Conservation (phyloP, 2,329 filamentous ascomycete genomes). For the Ophiocordyceps camponoti-floridani region DNA sequence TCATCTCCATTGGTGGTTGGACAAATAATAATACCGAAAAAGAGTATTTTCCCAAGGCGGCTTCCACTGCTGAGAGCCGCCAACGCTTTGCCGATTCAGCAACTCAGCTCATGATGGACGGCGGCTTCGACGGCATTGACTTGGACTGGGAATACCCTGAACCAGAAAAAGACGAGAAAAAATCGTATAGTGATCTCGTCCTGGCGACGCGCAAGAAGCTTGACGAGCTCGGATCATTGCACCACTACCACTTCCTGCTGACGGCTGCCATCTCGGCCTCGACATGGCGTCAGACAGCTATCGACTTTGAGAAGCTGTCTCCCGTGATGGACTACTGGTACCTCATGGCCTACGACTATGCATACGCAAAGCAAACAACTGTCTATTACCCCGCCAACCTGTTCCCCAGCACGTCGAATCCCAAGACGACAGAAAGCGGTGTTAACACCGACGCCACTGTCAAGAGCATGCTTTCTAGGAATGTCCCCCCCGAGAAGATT, state of each 20-base stretch:
- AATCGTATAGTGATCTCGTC: not conserved
- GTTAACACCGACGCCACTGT: not conserved
- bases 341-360: slow-evolving; percentile 1
- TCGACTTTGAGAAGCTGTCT: not conserved
- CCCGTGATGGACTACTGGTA: not conserved
- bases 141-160: not conserved
- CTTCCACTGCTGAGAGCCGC: not conserved
- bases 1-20: not conserved
- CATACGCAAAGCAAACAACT: not conserved
- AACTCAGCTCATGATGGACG: not conserved
- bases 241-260: not conserved
- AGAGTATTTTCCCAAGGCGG: not conserved
- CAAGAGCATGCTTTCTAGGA: not conserved
- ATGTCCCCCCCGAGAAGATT: not conserved
- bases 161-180: not conserved
- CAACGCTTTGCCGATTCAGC: not conserved
- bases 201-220: not conserved
- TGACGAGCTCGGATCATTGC: not conserved
- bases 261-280: not conserved
- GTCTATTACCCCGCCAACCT: not conserved
- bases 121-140: slow-evolving; percentile 1
- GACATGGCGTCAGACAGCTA: not conserved
- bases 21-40: not conserved
- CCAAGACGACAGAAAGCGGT: not conserved
- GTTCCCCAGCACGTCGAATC: not conserved